These are phyloP conservation scores for Zygosaccharomyces sapae DNA, from an alignment of 1,139 yeast genomes.

Conservation along the genomic window DNA sequence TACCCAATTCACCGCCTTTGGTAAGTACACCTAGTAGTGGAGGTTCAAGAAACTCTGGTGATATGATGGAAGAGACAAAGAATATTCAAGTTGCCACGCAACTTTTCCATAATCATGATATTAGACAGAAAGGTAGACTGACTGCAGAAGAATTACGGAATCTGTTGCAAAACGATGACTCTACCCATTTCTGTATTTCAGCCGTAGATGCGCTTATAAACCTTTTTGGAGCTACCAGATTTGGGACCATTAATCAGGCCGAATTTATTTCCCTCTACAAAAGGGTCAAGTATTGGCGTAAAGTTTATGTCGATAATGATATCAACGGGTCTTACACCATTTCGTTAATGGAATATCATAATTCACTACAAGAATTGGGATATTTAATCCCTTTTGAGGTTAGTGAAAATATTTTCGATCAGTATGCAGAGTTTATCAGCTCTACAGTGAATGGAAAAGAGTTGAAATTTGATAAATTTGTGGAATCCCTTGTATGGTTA, in stretches of 20 bases:
- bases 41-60: slow-evolving; percentile 11
- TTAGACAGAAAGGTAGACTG: slow-evolving; percentile 30
- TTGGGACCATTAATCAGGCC: slow-evolving; percentile 34
- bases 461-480: slow-evolving; percentile 76
- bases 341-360: slow-evolving; percentile 33
- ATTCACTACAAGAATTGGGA: slow-evolving; percentile 36
- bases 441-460: slow-evolving; percentile 44
- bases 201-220: slow-evolving; percentile 35
- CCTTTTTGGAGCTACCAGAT: slow-evolving; percentile 35
- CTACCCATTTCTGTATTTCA: slow-evolving; percentile 33
- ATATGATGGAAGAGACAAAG: slow-evolving; percentile 19
- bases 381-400: slow-evolving; percentile 36
- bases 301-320: slow-evolving; percentile 37
- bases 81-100: slow-evolving; percentile 31
- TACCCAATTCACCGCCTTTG: slow-evolving; percentile 12
- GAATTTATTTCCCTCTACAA: slow-evolving; percentile 36
- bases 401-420: slow-evolving; percentile 35
- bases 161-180: slow-evolving; percentile 36
- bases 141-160: slow-evolving; percentile 36
- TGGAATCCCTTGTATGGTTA: slow-evolving; percentile 73
- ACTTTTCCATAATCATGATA: slow-evolving; percentile 34
- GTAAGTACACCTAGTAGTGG: slow-evolving; percentile 7
- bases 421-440: slow-evolving; percentile 34
- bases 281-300: slow-evolving; percentile 36
- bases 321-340: slow-evolving; percentile 35